Conservation (phyloP, 192 early-diverging fungal species). For the Umbelopsis sp. region DNA sequence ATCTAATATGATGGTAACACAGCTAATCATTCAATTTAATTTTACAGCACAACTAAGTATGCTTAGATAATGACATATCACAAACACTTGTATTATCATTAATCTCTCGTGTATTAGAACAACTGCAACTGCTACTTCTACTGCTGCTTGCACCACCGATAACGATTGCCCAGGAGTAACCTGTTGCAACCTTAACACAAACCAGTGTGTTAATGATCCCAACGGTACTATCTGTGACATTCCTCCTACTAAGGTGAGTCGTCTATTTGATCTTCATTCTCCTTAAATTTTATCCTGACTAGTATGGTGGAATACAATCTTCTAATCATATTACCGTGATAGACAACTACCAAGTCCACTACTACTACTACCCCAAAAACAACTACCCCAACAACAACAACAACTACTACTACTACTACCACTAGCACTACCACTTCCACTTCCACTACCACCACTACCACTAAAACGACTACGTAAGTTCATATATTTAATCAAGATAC, state of each 20-base stretch:
- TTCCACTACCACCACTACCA: slow-evolving; percentile 16
- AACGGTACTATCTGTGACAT: slow-evolving; percentile 24
- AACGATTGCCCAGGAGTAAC: slow-evolving; percentile 23
- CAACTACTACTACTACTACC: slow-evolving; percentile 5
- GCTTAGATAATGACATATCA: too few relatives aligned
- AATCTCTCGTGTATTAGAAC: background rate
- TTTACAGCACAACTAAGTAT: too few relatives aligned
- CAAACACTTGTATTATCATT: too few relatives aligned
- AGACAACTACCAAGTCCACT: background rate
- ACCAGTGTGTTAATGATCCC: slow-evolving; percentile 23
- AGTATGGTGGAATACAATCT: too few relatives aligned
- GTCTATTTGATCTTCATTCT: too few relatives aligned
- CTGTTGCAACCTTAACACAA: slow-evolving; percentile 25
- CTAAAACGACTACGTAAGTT: background rate
- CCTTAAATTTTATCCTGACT: too few relatives aligned
- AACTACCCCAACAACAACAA: background rate
- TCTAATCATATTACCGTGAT: too few relatives aligned
- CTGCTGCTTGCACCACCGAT: slow-evolving; percentile 1
- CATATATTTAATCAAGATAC: too few relatives aligned
- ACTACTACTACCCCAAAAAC: background rate
- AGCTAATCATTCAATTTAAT: too few relatives aligned
- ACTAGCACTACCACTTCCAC: background rate
- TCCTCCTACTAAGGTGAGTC: background rate
- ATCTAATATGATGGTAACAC: too few relatives aligned
- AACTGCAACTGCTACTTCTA: background rate